phyloP scores from a whole-genome alignment of 1,139 yeast genomes.

The Suhomyces terraborum region DNA sequence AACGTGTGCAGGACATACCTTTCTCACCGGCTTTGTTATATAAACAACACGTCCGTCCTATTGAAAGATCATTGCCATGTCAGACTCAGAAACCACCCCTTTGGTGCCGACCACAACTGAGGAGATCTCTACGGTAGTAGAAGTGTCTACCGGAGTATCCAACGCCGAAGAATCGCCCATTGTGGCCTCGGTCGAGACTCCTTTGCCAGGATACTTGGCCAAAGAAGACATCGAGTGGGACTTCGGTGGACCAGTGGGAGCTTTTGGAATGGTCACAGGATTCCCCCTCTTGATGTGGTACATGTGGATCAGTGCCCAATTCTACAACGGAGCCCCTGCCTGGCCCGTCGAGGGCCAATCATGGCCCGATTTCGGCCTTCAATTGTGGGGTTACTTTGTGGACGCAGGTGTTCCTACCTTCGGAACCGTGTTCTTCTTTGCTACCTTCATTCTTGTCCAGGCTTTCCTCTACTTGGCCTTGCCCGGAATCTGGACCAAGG shows the following conservation, averaged over 20 bases:
- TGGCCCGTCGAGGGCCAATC: constrained; percentile 64
- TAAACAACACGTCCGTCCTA: constrained; percentile 1
- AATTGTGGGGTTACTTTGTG: constrained; percentile 47
- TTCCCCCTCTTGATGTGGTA: constrained; percentile 95
- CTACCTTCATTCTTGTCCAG: constrained; percentile 71
- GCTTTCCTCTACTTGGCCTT: constrained; percentile 75
- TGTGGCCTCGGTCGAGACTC: not conserved
- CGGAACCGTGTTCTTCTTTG: constrained; percentile 69
- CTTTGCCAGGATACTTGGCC: constrained; percentile 32
- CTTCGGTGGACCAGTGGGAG: constrained; percentile 95
- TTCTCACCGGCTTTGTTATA: too few species aligned
- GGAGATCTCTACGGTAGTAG: constrained; percentile 2
- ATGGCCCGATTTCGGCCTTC: constrained; percentile 53
- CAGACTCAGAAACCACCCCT: constrained; percentile 6
- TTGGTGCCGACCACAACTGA: not conserved
- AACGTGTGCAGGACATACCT: not conserved
- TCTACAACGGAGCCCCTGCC: constrained; percentile 73
- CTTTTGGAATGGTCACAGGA: constrained; percentile 86
- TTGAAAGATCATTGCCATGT: constrained; percentile 1
- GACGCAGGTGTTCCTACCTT: constrained; percentile 69
- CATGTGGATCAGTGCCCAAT: constrained; percentile 90
- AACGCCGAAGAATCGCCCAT: not conserved
- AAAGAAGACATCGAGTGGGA: constrained; percentile 65
- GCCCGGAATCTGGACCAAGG: constrained; percentile 95
- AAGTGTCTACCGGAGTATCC: not conserved